These are phyloP conservation scores for Veloboletus limbatus DNA, from an alignment of 1,284 basidiomycete genomes.

Conservation along the genomic window DNA sequence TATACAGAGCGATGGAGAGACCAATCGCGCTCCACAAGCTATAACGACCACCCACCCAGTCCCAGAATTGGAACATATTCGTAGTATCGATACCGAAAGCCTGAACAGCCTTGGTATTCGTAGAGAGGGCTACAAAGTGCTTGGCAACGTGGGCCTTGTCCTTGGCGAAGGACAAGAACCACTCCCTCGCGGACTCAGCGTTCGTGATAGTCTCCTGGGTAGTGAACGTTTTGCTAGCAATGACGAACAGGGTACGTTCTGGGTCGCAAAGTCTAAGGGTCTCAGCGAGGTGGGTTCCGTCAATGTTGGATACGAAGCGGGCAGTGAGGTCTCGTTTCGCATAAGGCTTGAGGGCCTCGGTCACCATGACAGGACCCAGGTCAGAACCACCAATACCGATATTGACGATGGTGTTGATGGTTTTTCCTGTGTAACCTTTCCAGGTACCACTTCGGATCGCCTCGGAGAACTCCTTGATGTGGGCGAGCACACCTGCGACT, in stretches of 20 bases:
- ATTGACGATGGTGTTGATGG: conserved; percentile 94
- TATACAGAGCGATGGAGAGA: conserved; percentile 87
- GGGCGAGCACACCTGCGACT: conserved; percentile 80
- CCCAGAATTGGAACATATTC: conserved; percentile 99
- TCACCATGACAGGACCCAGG: conserved; percentile 98
- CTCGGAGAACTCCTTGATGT: conserved; percentile 91
- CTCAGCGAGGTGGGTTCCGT: conserved; percentile 96
- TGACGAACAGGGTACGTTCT: conserved; percentile 95
- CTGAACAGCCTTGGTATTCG: conserved; percentile 93
- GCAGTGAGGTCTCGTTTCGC: conserved; percentile 84
- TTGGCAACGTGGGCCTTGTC: conserved; percentile 94
- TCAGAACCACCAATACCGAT: conserved; percentile 99
- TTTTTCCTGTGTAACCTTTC: conserved; percentile 97
- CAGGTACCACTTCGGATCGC: conserved; percentile 82
- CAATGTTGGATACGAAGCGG: conserved; percentile 97
- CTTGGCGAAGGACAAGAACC: conserved; percentile 87
- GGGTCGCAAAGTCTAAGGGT: conserved; percentile 81
- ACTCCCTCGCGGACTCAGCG: conserved; percentile 88
- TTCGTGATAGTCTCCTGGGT: conserved; percentile 99
- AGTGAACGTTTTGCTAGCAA: conserved; percentile 98
- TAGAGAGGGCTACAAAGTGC: conserved; percentile 98
- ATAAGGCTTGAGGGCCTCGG: conserved; percentile 94
- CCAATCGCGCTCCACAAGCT: conserved; percentile 98
- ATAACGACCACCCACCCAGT: conserved; percentile 99
- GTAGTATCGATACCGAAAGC: conserved; percentile 89